Base-by-base conservation (phyloP, 306 rosid species). In the Vigna reflexopilosa region DNA sequence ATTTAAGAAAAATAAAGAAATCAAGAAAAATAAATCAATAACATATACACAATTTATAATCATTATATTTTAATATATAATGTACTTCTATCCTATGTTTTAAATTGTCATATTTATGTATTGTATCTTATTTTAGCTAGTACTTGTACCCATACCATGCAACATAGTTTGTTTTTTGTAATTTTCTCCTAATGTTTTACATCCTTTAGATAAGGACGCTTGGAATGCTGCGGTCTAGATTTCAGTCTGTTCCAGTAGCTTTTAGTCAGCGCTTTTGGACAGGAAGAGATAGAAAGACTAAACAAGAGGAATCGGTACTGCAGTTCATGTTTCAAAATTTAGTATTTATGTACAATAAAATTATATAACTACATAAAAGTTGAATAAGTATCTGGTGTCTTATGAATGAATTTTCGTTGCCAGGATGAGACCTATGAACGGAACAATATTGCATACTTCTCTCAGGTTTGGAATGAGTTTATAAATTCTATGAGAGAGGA, bases 171-270 rank as follows among this genome's bases (percentile, higher is more conserved):
- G 2, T 71, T 59, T 51, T 77, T 75, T 50, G 72, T 81, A 55
- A 73, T 78, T 71, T 55, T 83, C 20, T 51, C 44, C 51, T 78
- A 67, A 30, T 67, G 44, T 85, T 80, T 83, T 75, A 26, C 75
- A 49, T 84, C 67, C 83, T 11, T 74, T 86, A 96, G 99, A 96
- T 96, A 86, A 88, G 99, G 73, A 96, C 99, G n/a, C 99, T 96
- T 78, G 99, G 99, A 75, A 93, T 91, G 98, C 86, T 96, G 77
- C 89, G 98, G 52, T 90, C 97, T 73, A 91, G 98, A 87, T 96
- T 96, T 79, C 90, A 81, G 56, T 74, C 89, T 64, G 87, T 96
- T 73, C 98, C 98, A 76, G 55, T 73, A 78, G 96, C 94, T 81
- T 96, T 96, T 85, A 83, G 82, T 76, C 15, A 52, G 14, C 88